Evolutionary conservation across 345 rosid species (phyloP).

Genomic region (Heritiera littoralis): DNA sequence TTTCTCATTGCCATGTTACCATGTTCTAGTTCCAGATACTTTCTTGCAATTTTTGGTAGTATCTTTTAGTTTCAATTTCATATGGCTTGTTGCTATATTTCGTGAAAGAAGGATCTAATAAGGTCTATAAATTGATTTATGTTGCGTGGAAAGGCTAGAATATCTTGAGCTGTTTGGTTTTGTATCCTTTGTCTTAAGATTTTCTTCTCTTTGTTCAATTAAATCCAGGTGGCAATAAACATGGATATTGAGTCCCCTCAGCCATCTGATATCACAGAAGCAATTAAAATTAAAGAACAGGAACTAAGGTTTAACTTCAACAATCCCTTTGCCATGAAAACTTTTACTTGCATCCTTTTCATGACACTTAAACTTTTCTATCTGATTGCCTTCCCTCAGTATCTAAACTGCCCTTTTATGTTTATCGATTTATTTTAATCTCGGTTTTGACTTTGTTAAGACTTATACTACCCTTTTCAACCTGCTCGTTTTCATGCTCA

Average conservation of each 20-base stretch:
- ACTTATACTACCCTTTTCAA: constrained; percentile 4
- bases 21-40: not conserved
- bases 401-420: not conserved
- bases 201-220: constrained; percentile 23
- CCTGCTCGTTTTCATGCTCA: constrained; percentile 8
- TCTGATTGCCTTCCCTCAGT: not conserved
- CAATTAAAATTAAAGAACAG: constrained; percentile 46
- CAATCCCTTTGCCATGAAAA: constrained; percentile 6
- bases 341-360: not conserved
- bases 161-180: constrained; percentile 6
- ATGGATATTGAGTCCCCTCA: constrained; percentile 64
- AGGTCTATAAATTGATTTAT: not conserved
- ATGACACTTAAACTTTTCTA: not conserved
- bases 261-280: constrained; percentile 44
- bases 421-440: not conserved
- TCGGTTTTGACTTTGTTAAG: not conserved
- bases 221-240: constrained; percentile 58
- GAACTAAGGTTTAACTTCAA: constrained; percentile 50
- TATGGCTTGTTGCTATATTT: not conserved
- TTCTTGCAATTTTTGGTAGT: not conserved
- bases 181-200: constrained; percentile 4
- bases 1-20: not conserved
- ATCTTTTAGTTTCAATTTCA: not conserved
- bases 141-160: constrained; percentile 1
- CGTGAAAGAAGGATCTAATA: not conserved